These are phyloP conservation scores for Thraustotheca clavata DNA, from an alignment of 352 stramenopile genomes.

Conservation along the genomic window DNA sequence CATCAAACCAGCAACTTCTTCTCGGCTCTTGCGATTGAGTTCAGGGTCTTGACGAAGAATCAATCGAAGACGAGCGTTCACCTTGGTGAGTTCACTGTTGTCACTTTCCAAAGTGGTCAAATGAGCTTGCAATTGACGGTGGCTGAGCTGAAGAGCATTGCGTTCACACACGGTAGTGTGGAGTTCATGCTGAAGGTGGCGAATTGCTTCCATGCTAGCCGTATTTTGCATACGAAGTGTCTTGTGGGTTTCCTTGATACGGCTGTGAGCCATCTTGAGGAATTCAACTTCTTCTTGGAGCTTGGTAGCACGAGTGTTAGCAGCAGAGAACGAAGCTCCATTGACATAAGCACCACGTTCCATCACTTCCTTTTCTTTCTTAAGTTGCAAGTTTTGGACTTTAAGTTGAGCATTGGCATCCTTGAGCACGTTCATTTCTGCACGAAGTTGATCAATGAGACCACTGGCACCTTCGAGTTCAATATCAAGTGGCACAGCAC, in stretches of 20 bases:
- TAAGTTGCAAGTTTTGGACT: constrained; percentile 65
- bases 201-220: constrained; percentile 74
- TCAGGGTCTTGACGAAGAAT: constrained; percentile 80
- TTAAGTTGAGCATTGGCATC: constrained; percentile 81
- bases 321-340: constrained; percentile 72
- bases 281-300: constrained; percentile 78
- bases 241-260: constrained; percentile 78
- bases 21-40: constrained; percentile 73
- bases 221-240: constrained; percentile 76
- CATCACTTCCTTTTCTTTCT: constrained; percentile 87
- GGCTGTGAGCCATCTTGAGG: constrained; percentile 60
- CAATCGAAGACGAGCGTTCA: constrained; percentile 69
- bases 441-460: constrained; percentile 76
- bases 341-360: constrained; percentile 83
- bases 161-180: constrained; percentile 64
- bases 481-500: not conserved
- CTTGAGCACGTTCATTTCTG: constrained; percentile 75
- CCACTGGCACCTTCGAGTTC: constrained; percentile 62
- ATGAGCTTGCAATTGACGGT: constrained; percentile 55
- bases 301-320: constrained; percentile 78
- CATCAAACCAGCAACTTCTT: constrained; percentile 74
- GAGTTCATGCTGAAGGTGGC: constrained; percentile 61
- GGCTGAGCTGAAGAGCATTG: constrained; percentile 43
- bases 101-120: constrained; percentile 62
- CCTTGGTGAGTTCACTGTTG: constrained; percentile 77